Conservation (phyloP, 2,329 filamentous ascomycete genomes). For the Monilinia polystroma region DNA sequence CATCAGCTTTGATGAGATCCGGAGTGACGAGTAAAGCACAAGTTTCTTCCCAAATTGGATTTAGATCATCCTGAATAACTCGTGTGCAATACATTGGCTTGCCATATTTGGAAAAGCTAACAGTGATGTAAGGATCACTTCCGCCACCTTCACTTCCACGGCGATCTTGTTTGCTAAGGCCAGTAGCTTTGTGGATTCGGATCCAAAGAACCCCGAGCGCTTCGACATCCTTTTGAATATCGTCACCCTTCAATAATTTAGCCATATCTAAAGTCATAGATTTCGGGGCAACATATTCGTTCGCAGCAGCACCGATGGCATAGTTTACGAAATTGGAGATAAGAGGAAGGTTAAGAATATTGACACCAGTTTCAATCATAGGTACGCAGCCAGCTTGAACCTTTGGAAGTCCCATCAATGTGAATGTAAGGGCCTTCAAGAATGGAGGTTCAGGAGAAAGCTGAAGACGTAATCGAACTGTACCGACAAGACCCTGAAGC, state of each 20-base stretch:
- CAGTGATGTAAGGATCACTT: slow-evolving; percentile 92
- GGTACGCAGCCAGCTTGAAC: slow-evolving; percentile 87
- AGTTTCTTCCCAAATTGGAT: slow-evolving; percentile 89
- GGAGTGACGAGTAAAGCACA: slow-evolving; percentile 82
- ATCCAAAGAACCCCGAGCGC: slow-evolving; percentile 91
- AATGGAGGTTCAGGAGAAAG: slow-evolving; percentile 91
- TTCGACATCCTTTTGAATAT: slow-evolving; percentile 83
- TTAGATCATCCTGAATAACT: slow-evolving; percentile 91
- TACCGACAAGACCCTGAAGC: slow-evolving; percentile 85
- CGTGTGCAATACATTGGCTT: slow-evolving; percentile 98
- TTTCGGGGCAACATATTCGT: slow-evolving; percentile 92
- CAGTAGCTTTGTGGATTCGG: slow-evolving; percentile 82
- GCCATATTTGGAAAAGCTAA: slow-evolving; percentile 92
- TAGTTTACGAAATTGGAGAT: slow-evolving; percentile 83
- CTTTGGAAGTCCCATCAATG: slow-evolving; percentile 89
- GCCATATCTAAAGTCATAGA: slow-evolving; percentile 88
- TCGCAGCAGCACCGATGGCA: slow-evolving; percentile 76
- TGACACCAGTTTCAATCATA: slow-evolving; percentile 87
- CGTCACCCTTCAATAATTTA: slow-evolving; percentile 87
- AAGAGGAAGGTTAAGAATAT: slow-evolving; percentile 84
- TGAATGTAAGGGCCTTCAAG: slow-evolving; percentile 87
- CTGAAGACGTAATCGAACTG: slow-evolving; percentile 76
- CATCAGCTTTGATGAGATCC: slow-evolving; percentile 88
- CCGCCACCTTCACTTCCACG: slow-evolving; percentile 82
- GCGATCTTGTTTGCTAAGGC: slow-evolving; percentile 86